These are phyloP conservation scores for Cryptococcus sp. DNA, from an alignment of 1,284 basidiomycete species.

Conservation along the genomic window DNA sequence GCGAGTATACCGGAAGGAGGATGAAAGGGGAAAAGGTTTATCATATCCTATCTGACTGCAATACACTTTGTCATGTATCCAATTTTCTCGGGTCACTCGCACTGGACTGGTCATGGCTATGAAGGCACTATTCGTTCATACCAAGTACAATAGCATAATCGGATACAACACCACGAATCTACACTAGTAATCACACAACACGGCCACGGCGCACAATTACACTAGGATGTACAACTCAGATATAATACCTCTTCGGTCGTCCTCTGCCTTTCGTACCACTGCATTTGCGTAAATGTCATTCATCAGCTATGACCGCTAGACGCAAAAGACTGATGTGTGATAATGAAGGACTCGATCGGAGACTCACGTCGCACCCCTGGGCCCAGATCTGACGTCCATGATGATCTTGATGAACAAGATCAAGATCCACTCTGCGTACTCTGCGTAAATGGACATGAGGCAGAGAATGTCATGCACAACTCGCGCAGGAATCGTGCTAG, in stretches of 20 bases:
- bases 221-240: conserved; percentile 1
- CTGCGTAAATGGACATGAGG: conserved; percentile 26
- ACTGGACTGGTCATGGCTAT: too few species aligned
- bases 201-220: too few species aligned
- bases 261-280: conserved; percentile 10
- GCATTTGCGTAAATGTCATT: neutral
- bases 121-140: too few species aligned
- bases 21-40: too few species aligned
- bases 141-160: too few species aligned
- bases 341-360: neutral
- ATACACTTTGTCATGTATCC: too few species aligned
- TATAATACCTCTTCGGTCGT: conserved; percentile 15
- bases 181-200: too few species aligned
- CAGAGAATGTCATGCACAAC: conserved; percentile 36
- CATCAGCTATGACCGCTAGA: neutral
- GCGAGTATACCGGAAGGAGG: too few species aligned
- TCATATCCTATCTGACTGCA: too few species aligned
- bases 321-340: neutral
- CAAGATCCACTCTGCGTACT: conserved; percentile 34
- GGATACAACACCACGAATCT: too few species aligned
- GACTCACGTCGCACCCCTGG: conserved; percentile 18
- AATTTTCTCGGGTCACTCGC: too few species aligned
- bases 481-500: conserved; percentile 28
- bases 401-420: conserved; percentile 32
- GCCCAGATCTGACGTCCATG: conserved; percentile 32